Conservation (phyloP, 331 rosid species). For the Cydonia oblonga region DNA sequence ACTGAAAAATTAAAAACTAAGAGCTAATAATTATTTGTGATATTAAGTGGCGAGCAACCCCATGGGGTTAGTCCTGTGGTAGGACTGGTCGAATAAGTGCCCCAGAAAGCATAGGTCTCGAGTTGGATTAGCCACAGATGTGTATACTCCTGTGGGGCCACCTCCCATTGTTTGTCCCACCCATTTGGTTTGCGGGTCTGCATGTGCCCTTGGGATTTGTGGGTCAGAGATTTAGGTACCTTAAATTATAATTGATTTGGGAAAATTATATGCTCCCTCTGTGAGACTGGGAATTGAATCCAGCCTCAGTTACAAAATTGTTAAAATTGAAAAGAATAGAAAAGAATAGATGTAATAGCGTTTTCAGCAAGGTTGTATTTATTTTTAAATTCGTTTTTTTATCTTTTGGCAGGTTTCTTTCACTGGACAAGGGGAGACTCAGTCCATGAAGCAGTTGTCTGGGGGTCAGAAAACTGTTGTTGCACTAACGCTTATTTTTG, state of each 20-base stretch:
- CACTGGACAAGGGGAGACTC: constrained; percentile 97
- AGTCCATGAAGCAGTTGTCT: constrained; percentile 96
- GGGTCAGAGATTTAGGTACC: background rate
- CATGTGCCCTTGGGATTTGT: background rate
- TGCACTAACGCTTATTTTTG: constrained; percentile 91
- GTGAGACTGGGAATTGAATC: background rate
- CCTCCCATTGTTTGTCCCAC: background rate
- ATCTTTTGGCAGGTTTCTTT: constrained; percentile 70
- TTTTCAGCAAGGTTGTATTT: background rate
- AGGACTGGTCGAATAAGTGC: background rate
- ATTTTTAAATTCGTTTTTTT: background rate
- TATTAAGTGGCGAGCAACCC: background rate
- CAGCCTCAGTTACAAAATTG: background rate
- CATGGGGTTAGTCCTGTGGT: background rate
- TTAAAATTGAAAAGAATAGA: background rate
- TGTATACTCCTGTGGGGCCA: background rate
- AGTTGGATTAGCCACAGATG: background rate
- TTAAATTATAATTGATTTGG: background rate
- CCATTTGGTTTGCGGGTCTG: background rate
- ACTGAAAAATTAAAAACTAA: too few species aligned
- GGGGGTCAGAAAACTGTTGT: constrained; percentile 99
- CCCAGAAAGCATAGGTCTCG: background rate
- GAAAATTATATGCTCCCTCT: background rate
- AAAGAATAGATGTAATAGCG: background rate
- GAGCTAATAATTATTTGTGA: too few species aligned